Conservation (phyloP, 345 rosid species). For the Raphanus sativus region DNA sequence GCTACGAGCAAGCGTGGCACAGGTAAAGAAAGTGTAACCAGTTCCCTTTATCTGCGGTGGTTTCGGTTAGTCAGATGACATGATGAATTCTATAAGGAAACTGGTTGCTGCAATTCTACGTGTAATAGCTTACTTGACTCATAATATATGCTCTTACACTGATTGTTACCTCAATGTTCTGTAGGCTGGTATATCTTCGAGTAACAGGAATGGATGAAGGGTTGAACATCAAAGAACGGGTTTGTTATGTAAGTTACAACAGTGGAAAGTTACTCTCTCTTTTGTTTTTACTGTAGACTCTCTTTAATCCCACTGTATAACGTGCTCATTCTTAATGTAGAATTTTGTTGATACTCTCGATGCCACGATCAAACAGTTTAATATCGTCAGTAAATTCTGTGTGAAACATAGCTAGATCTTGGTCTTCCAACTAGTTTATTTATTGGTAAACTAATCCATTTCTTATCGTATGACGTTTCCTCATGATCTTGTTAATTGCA, state of each 20-base stretch:
- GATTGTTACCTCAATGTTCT: conserved; percentile 27
- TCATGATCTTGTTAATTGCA: conserved; percentile 34
- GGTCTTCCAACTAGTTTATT: conserved; percentile 1
- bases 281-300: too few species aligned
- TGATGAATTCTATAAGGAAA: conserved; percentile 4
- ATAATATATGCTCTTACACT: conserved; percentile 5
- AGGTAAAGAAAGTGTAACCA: conserved; percentile 49
- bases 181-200: conserved; percentile 80
- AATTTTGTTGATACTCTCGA: background rate
- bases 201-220: conserved; percentile 97
- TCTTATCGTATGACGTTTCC: background rate
- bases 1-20: conserved; percentile 99
- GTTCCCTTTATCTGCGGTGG: background rate
- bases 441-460: background rate
- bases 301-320: background rate
- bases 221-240: conserved; percentile 81
- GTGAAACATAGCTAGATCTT: conserved; percentile 2
- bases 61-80: background rate
- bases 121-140: conserved; percentile 2
- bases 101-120: conserved; percentile 2
- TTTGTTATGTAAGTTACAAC: conserved; percentile 61
- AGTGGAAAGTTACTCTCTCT: too few species aligned
- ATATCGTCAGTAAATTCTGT: background rate
- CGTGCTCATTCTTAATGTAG: background rate
- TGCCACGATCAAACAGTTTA: background rate